These are phyloP conservation scores for Coemansia javaensis DNA, from an alignment of 192 early-diverging fungal species.

Conservation along the genomic window DNA sequence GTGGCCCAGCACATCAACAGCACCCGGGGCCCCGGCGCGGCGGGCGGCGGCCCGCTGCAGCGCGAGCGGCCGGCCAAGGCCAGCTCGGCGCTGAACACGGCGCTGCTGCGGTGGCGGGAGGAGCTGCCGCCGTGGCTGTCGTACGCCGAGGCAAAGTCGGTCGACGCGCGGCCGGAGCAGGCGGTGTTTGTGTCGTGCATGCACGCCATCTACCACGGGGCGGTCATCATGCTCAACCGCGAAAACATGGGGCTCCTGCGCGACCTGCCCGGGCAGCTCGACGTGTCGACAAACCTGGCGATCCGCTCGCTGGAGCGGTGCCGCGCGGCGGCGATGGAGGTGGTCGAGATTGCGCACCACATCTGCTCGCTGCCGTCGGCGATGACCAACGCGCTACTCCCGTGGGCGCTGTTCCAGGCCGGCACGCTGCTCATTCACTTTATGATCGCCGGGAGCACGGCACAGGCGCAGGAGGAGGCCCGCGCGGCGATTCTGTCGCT, in stretches of 20 bases:
- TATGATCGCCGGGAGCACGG: conserved; percentile 48
- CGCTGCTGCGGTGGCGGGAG: conserved; percentile 46
- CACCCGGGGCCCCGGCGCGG: conserved; percentile 3
- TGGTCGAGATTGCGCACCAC: conserved; percentile 45
- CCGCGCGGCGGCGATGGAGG: conserved; percentile 44
- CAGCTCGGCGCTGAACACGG: conserved; percentile 25
- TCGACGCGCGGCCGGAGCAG: conserved; percentile 19
- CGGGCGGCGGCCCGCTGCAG: background rate
- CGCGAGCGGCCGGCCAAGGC: conserved; percentile 12
- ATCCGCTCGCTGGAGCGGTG: conserved; percentile 48
- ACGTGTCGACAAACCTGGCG: conserved; percentile 42
- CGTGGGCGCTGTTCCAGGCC: conserved; percentile 50
- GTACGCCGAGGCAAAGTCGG: conserved; percentile 17
- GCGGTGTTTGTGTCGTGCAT: conserved; percentile 41
- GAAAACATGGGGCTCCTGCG: conserved; percentile 49
- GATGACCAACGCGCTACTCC: conserved; percentile 45
- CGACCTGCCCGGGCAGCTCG: conserved; percentile 38
- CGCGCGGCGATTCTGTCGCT: conserved; percentile 42
- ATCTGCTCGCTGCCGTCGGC: conserved; percentile 39
- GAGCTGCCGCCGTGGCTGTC: conserved; percentile 34
- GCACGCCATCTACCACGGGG: conserved; percentile 46
- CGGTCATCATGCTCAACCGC: conserved; percentile 48
- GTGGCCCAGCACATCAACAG: conserved; percentile 46
- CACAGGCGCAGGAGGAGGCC: conserved; percentile 48
- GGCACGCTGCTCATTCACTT: conserved; percentile 52